Evolutionary conservation across 441 rosid species (phyloP).

Genomic region (Erodium texanum): DNA sequence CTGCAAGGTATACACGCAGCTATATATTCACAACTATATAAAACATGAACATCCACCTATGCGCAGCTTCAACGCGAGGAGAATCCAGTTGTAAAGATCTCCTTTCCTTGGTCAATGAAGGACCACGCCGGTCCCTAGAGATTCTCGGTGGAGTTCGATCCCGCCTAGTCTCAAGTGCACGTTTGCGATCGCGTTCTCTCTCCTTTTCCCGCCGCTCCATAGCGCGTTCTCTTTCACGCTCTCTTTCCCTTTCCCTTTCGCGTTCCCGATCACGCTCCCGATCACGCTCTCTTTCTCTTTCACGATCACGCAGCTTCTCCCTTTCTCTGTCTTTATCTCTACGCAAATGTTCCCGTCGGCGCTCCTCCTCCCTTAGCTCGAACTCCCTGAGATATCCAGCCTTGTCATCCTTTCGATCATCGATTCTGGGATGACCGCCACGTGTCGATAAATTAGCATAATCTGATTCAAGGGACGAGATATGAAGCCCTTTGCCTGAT

Average conservation of each 20-base stretch:
- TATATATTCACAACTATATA: constrained; percentile 59
- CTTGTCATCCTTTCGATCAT: constrained; percentile 78
- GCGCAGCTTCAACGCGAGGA: constrained; percentile 61
- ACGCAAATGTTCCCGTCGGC: constrained; percentile 64
- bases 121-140: constrained; percentile 68
- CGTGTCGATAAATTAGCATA: constrained; percentile 47
- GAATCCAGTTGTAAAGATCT: constrained; percentile 58
- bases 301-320: constrained; percentile 62
- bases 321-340: constrained; percentile 87
- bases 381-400: constrained; percentile 92
- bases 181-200: constrained; percentile 71
- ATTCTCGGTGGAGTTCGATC: constrained; percentile 62
- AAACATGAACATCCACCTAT: constrained; percentile 93
- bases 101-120: constrained; percentile 59
- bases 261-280: constrained; percentile 38
- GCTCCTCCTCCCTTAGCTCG: constrained; percentile 90
- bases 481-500: constrained; percentile 75
- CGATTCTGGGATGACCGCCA: constrained; percentile 51
- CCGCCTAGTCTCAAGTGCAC: constrained; percentile 50
- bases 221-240: constrained; percentile 56
- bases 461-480: constrained; percentile 56
- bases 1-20: constrained; percentile 48
- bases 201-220: constrained; percentile 72
- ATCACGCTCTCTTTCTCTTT: constrained; percentile 31
- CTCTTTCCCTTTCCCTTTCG: constrained; percentile 13